Percentiles rank a stretch among this genome's conserved stretches.
Conservation (phyloP, 2,329 filamentous ascomycete species). For the Colletotrichum simmondsii region DNA sequence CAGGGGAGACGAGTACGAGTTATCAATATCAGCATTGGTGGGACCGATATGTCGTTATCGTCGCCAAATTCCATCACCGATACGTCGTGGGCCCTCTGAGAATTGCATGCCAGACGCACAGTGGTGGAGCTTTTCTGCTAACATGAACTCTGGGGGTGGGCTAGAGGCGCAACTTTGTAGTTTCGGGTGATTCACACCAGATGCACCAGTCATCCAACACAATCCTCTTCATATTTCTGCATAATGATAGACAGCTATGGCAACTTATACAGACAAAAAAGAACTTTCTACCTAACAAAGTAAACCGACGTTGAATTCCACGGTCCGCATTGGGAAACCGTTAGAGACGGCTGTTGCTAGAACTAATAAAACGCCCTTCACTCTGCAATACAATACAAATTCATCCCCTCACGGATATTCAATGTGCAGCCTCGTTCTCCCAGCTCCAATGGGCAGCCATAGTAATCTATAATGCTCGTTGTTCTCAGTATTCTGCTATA, state of each 20-base stretch:
- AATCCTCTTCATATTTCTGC: neutral
- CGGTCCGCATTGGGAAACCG: neutral
- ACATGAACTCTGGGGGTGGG: constrained; percentile 11
- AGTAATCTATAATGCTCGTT: neutral
- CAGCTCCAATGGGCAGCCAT: neutral
- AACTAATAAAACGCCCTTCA: neutral
- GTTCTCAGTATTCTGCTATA: neutral
- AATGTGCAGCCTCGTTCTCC: neutral
- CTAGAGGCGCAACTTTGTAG: neutral
- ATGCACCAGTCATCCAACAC: neutral
- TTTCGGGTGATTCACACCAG: neutral
- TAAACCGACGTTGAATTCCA: neutral
- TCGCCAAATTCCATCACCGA: constrained; percentile 31
- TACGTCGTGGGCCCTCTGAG: constrained; percentile 26
- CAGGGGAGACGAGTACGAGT: constrained; percentile 20
- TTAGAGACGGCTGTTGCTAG: neutral
- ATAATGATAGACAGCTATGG: neutral
- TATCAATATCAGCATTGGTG: constrained; percentile 11
- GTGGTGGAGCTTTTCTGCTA: constrained; percentile 12
- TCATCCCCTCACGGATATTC: neutral
- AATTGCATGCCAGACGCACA: constrained; percentile 30
- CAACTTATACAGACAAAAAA: neutral
- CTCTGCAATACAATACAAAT: neutral
- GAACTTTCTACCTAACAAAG: no score
- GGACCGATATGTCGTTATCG: constrained; percentile 29